A percentile compares a stretch with the other conserved stretches of the same genome.
phyloP scores from a whole-genome alignment of 2,329 filamentous ascomycete species.

The Penicillium polonicum region DNA sequence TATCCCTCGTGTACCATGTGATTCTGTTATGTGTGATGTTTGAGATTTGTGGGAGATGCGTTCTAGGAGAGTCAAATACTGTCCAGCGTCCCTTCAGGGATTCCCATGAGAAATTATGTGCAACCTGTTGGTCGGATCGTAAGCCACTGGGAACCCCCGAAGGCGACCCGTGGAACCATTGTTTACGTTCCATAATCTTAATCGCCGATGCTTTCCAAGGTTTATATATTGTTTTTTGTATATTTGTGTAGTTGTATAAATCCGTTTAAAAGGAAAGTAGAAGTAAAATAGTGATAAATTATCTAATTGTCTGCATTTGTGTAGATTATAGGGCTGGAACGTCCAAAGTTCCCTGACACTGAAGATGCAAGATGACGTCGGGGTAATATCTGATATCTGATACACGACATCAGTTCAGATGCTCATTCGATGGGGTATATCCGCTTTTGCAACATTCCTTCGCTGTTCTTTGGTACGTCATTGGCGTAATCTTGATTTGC shows the following conservation, averaged over 20 bases:
- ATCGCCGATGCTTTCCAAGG: neutral
- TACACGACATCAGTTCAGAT: neutral
- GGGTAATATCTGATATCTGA: neutral
- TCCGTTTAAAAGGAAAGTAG: neutral
- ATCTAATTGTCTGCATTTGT: neutral
- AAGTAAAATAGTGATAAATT: neutral
- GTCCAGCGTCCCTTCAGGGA: constrained; percentile 12
- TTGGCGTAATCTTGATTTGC: neutral
- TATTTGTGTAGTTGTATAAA: neutral
- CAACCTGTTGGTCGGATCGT: constrained; percentile 9
- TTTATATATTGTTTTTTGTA: neutral
- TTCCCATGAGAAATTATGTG: constrained; percentile 14
- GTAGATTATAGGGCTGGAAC: neutral
- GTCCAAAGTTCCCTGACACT: neutral
- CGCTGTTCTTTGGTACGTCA: neutral
- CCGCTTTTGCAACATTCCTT: neutral
- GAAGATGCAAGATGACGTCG: constrained; percentile 20
- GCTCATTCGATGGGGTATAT: constrained; percentile 9
- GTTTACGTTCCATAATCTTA: constrained; percentile 8
- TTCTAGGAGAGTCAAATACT: neutral
- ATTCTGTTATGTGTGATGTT: constrained; percentile 7
- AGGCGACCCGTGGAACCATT: constrained; percentile 13
- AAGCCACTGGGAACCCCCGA: constrained; percentile 1
- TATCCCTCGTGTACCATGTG: constrained; percentile 17
- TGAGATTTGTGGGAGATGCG: neutral